These are phyloP conservation scores for Ceratobasidium theobromae DNA, from an alignment of 1,284 basidiomycete species.

Conservation along the genomic window DNA sequence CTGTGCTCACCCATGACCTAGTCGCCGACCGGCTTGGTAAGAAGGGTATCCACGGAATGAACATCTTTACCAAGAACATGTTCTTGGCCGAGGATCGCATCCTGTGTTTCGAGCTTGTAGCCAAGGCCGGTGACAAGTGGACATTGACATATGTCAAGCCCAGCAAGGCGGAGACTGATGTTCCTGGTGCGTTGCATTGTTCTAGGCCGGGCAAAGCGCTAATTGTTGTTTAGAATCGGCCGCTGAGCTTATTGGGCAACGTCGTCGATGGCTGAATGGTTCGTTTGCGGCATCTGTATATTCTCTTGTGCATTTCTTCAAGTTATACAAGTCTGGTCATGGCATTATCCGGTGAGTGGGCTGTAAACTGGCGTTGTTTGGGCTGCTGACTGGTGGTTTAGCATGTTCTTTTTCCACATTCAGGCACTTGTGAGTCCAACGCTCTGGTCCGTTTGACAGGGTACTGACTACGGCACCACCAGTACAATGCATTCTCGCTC, in stretches of 20 bases:
- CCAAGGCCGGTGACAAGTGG: constrained; percentile 86
- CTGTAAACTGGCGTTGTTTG: neutral
- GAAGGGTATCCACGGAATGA: constrained; percentile 97
- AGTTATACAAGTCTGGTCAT: constrained; percentile 83
- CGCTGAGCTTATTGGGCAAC: constrained; percentile 90
- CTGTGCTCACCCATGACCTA: constrained; percentile 33
- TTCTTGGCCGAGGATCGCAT: constrained; percentile 96
- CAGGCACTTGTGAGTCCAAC: constrained; percentile 79
- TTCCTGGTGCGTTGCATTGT: constrained; percentile 51
- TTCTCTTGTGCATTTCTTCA: constrained; percentile 91
- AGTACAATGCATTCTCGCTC: constrained; percentile 79
- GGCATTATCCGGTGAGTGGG: constrained; percentile 59
- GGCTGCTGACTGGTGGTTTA: constrained; percentile 29
- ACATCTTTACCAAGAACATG: constrained; percentile 96
- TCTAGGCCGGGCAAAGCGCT: neutral
- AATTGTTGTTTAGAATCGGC: constrained; percentile 60
- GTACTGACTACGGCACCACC: constrained; percentile 12
- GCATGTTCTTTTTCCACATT: constrained; percentile 94
- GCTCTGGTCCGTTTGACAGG: neutral
- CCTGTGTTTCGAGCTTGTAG: constrained; percentile 94
- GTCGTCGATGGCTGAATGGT: constrained; percentile 94
- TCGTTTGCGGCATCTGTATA: constrained; percentile 98
- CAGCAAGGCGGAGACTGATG: constrained; percentile 93
- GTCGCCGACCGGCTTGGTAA: constrained; percentile 87
- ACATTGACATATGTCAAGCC: constrained; percentile 93